These are phyloP conservation scores for Daphne laureola DNA, from an alignment of 441 rosid genomes.

Conservation along the genomic window DNA sequence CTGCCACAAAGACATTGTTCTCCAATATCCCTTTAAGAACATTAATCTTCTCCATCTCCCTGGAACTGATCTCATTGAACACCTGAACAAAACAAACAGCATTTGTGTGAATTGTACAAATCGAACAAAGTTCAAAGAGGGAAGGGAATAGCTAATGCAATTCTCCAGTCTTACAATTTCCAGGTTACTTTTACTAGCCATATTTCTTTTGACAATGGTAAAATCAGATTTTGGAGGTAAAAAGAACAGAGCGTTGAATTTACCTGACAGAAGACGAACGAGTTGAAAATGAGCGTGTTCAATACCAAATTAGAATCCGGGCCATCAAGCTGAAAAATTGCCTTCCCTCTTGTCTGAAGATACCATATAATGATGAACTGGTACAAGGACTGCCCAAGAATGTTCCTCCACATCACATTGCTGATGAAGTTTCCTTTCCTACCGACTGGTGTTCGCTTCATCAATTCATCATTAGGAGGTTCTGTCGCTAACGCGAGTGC, in stretches of 20 bases:
- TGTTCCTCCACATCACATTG: conserved; percentile 53
- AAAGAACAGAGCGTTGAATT: neutral
- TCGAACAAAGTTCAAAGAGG: neutral
- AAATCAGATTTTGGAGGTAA: neutral
- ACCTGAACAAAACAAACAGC: conserved; percentile 26
- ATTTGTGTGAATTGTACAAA: conserved; percentile 3
- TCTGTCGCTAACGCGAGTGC: conserved; percentile 54
- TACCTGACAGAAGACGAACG: conserved; percentile 59
- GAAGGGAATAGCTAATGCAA: no score
- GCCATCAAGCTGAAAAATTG: conserved; percentile 28
- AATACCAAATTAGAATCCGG: conserved; percentile 37
- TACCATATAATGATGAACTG: conserved; percentile 40
- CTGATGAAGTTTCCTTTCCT: conserved; percentile 50
- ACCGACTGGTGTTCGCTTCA: conserved; percentile 44
- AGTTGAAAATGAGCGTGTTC: conserved; percentile 55
- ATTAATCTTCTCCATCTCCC: conserved; percentile 51
- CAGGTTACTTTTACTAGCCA: no score
- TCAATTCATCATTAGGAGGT: conserved; percentile 42
- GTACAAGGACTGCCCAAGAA: conserved; percentile 41
- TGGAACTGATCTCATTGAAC: conserved; percentile 48
- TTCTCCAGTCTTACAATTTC: no score
- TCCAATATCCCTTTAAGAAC: conserved; percentile 37
- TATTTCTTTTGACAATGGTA: no score
- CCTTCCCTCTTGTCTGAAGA: conserved; percentile 36
- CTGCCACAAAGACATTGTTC: conserved; percentile 36